Base-by-base conservation (phyloP, 805 yeast genomes). In the Kuraishia ogatae region DNA sequence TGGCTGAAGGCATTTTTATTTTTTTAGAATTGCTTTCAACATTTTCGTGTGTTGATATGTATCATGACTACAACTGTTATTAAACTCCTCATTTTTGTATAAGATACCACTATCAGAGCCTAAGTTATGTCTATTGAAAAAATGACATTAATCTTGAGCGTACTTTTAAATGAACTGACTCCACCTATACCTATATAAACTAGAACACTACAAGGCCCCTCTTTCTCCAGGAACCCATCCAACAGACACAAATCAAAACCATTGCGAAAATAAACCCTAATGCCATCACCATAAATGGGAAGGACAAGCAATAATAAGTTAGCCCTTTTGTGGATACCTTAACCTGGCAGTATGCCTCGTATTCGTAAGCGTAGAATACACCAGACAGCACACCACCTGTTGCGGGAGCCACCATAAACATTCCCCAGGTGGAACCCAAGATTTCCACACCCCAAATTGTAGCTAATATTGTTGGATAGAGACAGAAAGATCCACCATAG, bases 381-480 rank as follows among this genome's bases (percentile, higher is more conserved):
- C 96, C 92, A 62, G 79, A 87, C 2, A 80, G 58, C 3, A 87
- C 73, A 1, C 93, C 76, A 1, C 97, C 96, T 2, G 89, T 59
- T 0, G 97, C 97, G 1, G 97, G 97, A 0, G 96, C 96, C 48
- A 88, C 75, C 81, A 91, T 84, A 65, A 89, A 87, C 35, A 87
- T 73, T 1, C 97, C 97, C 89, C 97, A 93, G 1, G 93, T 87
- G 1, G 96, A 87, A 0, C 97, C 98, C 69, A 93, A 82, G 39
- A 88, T 79, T 49, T 87, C 91, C 22, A 87, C 78, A 0, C 97
- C 97, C 91, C 97, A 94, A 2, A 88, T 81, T 2, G 85, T 75
- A 1, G 96, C 85, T 17, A 91, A 82, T 15, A 91, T 76, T 0
- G 96, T 87, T 2, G 99, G 98, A 61, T 83, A 88, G 5, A 89